Base-by-base conservation (phyloP, 768 basidiomycete genomes). In the Leccinellum rugosiceps region DNA sequence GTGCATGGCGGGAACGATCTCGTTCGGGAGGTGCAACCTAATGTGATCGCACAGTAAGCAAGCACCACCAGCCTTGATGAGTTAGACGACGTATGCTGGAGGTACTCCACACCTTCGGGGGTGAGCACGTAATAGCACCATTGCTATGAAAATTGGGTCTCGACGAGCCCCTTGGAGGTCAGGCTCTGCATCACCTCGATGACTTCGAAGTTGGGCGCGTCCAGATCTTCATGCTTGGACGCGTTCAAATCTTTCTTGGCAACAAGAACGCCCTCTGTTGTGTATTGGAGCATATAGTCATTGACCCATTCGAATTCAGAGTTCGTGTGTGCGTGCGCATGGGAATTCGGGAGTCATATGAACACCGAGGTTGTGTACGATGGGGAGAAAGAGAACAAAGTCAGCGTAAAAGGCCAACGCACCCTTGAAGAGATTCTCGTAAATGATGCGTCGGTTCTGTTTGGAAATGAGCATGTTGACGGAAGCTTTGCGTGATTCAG, bases 341-440 rank as follows among this genome's bases (percentile, higher is more conserved):
- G 34, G 15, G 34, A 6, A 17, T 17, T 35, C 15, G 34, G 34
- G 34, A 34, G 32, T 35, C 8, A 2, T 35, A 17, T 35, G 17
- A 35, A 35, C 35, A 35, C 35, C 3, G 3, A 35, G 3, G 34
- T 34, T 15, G 34, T 34, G 34, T 15, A 34, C 14, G 14, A 32
- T 14, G 14, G 14, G 5, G 32, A 15, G 6, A 34, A 15, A 34
- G 6, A 34, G 14, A 34, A 32, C 5, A 31, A 32, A 32, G 31
- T 32, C 31, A 32, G 13, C 31, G 11, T 32, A 32, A 32, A 11
- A 32, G 31, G 31, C 31, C 31, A 34, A 32, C 87, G 64, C 64
- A 94, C 94, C 94, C 80, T 97, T 97, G 92, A 99, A 99, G 83
- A 99, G 94, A 82, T 90, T 90, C 80, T 99, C 95, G 83, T 97